Conservation (phyloP, 1,284 basidiomycete species). For the Rhodotorula sp. region DNA sequence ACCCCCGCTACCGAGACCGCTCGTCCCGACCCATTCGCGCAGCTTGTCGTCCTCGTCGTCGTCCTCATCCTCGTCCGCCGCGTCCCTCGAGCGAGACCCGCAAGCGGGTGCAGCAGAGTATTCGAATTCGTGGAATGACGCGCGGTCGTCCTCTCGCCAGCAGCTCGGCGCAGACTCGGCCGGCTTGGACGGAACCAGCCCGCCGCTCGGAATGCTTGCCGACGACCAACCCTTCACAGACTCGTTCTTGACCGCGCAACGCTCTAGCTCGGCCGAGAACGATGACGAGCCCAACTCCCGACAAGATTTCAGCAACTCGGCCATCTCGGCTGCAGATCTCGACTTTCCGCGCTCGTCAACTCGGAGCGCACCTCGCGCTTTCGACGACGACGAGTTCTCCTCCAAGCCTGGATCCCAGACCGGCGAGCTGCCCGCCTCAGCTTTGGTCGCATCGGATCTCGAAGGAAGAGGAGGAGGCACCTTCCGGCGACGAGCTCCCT, state of each 20-base stretch:
- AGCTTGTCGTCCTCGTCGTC: constrained; percentile 31
- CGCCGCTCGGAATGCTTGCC: not conserved
- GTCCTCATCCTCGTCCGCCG: not conserved
- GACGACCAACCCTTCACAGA: not conserved
- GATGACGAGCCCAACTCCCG: not conserved
- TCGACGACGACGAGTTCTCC: not conserved
- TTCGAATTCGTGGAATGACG: no score
- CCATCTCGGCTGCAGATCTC: constrained; percentile 14
- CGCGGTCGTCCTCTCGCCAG: not conserved
- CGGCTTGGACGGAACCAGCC: not conserved
- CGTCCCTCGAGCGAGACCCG: not conserved
- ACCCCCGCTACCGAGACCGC: constrained; percentile 15
- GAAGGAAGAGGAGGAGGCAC: not conserved
- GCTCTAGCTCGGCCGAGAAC: not conserved
- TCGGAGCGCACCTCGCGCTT: not conserved
- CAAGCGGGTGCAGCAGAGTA: not conserved
- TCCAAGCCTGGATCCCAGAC: not conserved
- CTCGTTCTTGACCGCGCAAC: not conserved
- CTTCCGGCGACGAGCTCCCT: no score
- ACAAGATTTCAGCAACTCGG: not conserved
- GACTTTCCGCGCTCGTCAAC: constrained; percentile 5
- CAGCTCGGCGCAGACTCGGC: not conserved
- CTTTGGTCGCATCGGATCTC: not conserved
- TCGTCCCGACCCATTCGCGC: constrained; percentile 19
- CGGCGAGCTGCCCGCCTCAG: no score